phyloP scores from a whole-genome alignment of 2,329 filamentous ascomycete genomes.

The Cordyceps sp. region DNA sequence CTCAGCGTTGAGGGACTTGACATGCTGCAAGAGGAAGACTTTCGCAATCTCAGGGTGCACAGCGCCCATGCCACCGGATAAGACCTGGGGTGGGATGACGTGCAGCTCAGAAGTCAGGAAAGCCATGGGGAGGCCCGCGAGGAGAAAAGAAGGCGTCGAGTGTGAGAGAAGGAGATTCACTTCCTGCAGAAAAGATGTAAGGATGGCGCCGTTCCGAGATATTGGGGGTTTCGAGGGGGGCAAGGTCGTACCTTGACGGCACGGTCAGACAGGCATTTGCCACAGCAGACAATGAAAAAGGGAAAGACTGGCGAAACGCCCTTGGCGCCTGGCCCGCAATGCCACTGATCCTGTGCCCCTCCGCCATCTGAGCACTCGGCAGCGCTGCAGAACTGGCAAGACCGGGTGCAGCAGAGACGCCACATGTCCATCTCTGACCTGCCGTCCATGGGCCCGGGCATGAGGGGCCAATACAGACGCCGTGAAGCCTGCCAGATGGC shows the following conservation, averaged over 20 bases:
- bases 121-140: conserved; percentile 53
- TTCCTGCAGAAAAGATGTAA: conserved; percentile 34
- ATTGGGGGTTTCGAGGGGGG: too few relatives aligned
- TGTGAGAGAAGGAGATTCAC: conserved; percentile 49
- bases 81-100: conserved; percentile 36
- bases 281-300: conserved; percentile 52
- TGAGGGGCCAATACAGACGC: conserved; percentile 44
- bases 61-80: conserved; percentile 34
- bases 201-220: too few relatives aligned
- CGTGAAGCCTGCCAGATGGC: conserved; percentile 56
- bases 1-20: conserved; percentile 44
- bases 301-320: conserved; percentile 53
- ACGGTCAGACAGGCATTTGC: conserved; percentile 41
- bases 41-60: conserved; percentile 39
- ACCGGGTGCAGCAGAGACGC: conserved; percentile 43
- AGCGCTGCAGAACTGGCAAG: conserved; percentile 53
- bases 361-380: conserved; percentile 8
- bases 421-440: conserved; percentile 64
- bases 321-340: conserved; percentile 42
- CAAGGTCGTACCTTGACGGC: conserved; percentile 47
- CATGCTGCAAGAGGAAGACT: conserved; percentile 45
- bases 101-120: conserved; percentile 46
- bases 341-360: conserved; percentile 27
- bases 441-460: conserved; percentile 50
- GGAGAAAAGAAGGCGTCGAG: conserved; percentile 39